Conservation (phyloP, 192 early-diverging fungal species). For the Chytriomyces confervae region DNA sequence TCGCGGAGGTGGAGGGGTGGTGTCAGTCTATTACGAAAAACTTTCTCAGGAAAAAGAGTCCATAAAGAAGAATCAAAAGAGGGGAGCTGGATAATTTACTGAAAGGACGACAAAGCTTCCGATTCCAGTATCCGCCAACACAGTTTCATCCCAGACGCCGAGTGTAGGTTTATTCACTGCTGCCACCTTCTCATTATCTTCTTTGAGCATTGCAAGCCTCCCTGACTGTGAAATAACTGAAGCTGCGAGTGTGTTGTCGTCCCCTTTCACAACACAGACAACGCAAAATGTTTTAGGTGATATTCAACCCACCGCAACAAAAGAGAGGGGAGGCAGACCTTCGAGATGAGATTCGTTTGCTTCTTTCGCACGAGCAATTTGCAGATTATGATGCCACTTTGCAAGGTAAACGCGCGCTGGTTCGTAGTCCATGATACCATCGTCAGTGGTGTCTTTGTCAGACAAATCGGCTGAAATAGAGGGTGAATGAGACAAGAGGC, state of each 20-base stretch:
- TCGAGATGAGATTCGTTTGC: too few species aligned
- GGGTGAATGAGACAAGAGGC: too few species aligned
- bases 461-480: too few species aligned
- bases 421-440: conserved; percentile 58
- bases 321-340: too few species aligned
- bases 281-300: too few species aligned
- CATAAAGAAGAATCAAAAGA: not conserved
- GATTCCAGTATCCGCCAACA: conserved; percentile 20
- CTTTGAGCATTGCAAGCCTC: conserved; percentile 31
- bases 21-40: conserved; percentile 20
- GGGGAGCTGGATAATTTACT: not conserved
- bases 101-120: conserved; percentile 35
- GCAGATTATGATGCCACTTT: conserved; percentile 46
- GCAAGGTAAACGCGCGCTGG: conserved; percentile 55
- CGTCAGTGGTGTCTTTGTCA: not conserved
- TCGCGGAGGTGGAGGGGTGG: conserved; percentile 35
- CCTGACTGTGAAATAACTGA: not conserved
- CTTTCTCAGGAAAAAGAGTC: too few species aligned
- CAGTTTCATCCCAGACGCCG: conserved; percentile 39
- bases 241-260: not conserved
- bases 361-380: conserved; percentile 20
- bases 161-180: not conserved
- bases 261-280: too few species aligned
- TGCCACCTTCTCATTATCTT: conserved; percentile 1
- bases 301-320: too few species aligned